A percentile compares a stretch with the other conserved stretches of the same genome.
These are phyloP conservation scores for Ambrosiella beaveri DNA, from an alignment of 2,329 filamentous ascomycete species.

Conservation along the genomic window DNA sequence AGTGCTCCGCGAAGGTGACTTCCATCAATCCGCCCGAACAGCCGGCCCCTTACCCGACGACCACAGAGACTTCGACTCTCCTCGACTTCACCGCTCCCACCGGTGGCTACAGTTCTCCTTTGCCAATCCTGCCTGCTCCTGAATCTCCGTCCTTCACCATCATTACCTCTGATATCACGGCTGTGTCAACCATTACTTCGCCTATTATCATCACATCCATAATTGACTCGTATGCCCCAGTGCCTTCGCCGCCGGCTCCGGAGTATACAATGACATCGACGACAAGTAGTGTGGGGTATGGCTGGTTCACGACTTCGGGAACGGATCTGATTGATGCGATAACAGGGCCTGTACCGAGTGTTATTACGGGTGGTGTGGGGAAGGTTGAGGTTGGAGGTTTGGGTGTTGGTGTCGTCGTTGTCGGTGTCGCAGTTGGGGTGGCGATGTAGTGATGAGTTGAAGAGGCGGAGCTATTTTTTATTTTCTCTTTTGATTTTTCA, in stretches of 20 bases:
- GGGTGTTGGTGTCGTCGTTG: not conserved
- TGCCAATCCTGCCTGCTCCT: not conserved
- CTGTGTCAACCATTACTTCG: not conserved
- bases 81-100: not conserved
- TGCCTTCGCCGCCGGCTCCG: not conserved
- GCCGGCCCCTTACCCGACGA: not conserved
- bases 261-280: not conserved
- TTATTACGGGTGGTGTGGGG: constrained; percentile 1
- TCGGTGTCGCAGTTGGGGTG: not conserved
- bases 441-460: constrained; percentile 1
- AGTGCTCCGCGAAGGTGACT: constrained; percentile 1
- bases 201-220: constrained; percentile 2
- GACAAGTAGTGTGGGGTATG: not conserved
- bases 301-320: not conserved
- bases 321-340: not conserved
- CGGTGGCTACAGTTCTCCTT: not conserved
- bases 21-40: not conserved
- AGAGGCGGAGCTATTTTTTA: not conserved
- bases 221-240: not conserved
- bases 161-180: not conserved
- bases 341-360: not conserved
- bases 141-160: not conserved
- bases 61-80: not conserved
- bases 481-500: no score
- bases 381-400: not conserved